Evolutionary conservation across 2,329 filamentous ascomycete genomes (phyloP).

Genomic region (Aspergillus sp.): DNA sequence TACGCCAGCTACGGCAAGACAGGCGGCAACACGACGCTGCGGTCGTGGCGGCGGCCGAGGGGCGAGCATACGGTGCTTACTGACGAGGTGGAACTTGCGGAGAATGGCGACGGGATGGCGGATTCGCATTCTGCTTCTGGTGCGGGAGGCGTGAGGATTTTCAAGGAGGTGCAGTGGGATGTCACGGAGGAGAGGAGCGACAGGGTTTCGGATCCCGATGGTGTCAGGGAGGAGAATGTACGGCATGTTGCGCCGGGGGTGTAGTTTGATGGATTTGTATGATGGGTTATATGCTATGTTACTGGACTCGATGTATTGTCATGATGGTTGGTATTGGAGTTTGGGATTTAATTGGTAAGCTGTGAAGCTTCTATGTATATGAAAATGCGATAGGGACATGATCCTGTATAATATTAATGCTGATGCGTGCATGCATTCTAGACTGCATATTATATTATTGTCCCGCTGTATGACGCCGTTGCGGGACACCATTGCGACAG

Average conservation of each 20-base stretch:
- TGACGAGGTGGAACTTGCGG: slow-evolving; percentile 21
- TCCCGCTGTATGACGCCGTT: background rate
- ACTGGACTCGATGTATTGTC: no score
- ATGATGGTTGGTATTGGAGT: no score
- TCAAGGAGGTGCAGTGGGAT: slow-evolving; percentile 22
- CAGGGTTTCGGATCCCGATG: background rate
- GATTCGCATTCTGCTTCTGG: no score
- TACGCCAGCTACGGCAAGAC: background rate
- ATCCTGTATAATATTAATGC: background rate
- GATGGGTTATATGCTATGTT: no score
- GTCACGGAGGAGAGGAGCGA: slow-evolving; percentile 12
- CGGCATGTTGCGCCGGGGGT: background rate
- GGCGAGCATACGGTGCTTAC: slow-evolving; percentile 5
- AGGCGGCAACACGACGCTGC: background rate
- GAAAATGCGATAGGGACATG: no score
- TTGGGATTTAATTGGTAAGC: no score
- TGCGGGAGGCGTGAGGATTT: slow-evolving; percentile 6
- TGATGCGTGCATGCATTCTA: background rate
- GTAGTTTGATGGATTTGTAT: no score
- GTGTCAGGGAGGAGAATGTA: background rate
- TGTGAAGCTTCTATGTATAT: no score
- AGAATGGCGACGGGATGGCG: slow-evolving; percentile 11
- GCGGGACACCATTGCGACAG: background rate
- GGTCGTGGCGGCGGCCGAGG: slow-evolving; percentile 12
- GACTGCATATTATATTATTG: no score